Evolutionary conservation across 257 asterid genomes (phyloP), one percentile per base, ranked within the genome.

Genomic region (Nyctanthes arbortristis): DNA sequence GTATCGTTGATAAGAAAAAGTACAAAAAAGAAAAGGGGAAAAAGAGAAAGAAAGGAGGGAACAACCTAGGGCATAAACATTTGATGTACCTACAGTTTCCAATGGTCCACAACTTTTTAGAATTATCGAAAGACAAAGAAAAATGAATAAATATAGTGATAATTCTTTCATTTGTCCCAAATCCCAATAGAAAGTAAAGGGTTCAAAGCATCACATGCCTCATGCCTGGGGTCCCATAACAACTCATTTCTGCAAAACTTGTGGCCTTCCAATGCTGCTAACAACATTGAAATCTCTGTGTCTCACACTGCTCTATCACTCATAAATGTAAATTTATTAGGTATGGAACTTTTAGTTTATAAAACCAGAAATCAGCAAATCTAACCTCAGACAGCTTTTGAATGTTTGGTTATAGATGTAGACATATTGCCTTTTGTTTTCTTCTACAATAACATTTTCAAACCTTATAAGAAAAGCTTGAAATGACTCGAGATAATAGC

Each of bases 141-240:
- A 22, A 52, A 0, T 2, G 59, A 20, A 52, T 24, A 52, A 52
- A 52, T 52, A 52, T 52, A 52, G 16, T 52, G 31, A 52, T 52
- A 52, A 52, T 10, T 52, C 59, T 14, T 20, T 25, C 1, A 14
- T 52, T 52, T 52, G 10, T 24, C 30, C n/a, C 59, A 4, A 18
- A 20, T 24, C 30, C n/a, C 59, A 4, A 18, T 52, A 52, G 61
- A 69, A 31, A 65, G 61, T 4, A 71, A 55, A 70, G 72, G 71
- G 24, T 59, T 66, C 69, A 49, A 45, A 68, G 33, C 58, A 73
- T 79, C 82, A 79, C 84, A 81, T 75, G 83, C 73, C 16, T 55
- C 84, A 81, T 75, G 83, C 73, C 16, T 55, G 10, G 68, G 82
- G 82, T 64, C 83, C 87, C 81, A 75, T 59, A 71, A 72, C 87